phyloP scores from a whole-genome alignment of 2,329 filamentous ascomycete genomes.

The Pseudogymnoascus sp. region DNA sequence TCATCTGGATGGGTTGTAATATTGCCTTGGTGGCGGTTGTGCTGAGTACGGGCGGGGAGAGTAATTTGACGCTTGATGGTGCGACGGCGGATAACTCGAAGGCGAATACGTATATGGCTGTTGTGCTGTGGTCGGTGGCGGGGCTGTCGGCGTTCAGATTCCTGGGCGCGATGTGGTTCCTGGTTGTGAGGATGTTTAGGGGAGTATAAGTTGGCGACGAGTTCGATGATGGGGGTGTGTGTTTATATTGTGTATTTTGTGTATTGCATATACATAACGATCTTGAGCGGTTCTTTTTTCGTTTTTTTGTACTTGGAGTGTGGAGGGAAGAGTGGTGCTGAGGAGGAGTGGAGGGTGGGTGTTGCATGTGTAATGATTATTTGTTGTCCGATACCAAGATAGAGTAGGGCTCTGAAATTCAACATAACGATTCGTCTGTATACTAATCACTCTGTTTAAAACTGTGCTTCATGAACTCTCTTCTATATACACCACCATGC shows the following conservation, averaged over 20 bases:
- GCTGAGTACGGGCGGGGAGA: constrained; percentile 74
- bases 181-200: constrained; percentile 81
- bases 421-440: not conserved
- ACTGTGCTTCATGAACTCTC: not conserved
- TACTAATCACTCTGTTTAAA: not conserved
- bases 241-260: not conserved
- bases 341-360: not conserved
- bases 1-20: constrained; percentile 96
- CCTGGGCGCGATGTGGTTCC: constrained; percentile 41
- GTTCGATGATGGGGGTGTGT: not conserved
- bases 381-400: not conserved
- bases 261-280: not conserved
- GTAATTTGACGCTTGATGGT: constrained; percentile 75
- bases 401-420: not conserved
- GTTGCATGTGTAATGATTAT: not conserved
- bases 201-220: constrained; percentile 41
- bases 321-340: not conserved
- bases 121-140: constrained; percentile 32
- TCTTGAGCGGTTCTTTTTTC: not conserved
- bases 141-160: constrained; percentile 30
- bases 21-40: constrained; percentile 82
- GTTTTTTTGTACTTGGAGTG: no score
- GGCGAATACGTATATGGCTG: constrained; percentile 28
- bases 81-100: constrained; percentile 61
- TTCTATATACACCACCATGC: not conserved